Evolutionary conservation across 2,329 filamentous ascomycete genomes (phyloP), one percentile per base, ranked within the genome.

Genomic region (Dothidotthia symphoricarpi): DNA sequence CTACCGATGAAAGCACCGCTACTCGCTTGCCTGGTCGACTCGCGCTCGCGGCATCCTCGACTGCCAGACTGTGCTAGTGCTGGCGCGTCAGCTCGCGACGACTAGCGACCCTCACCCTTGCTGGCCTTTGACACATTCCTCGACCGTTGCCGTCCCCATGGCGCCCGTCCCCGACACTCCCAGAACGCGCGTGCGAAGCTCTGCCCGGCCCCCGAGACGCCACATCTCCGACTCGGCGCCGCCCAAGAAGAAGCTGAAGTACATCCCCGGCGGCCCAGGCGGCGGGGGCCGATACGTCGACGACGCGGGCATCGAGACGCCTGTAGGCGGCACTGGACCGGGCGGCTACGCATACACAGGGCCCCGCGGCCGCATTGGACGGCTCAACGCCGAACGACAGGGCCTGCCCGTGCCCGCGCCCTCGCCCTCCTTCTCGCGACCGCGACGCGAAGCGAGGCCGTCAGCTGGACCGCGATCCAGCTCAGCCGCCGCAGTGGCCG

Each of bases 211-310:
- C 24, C 54, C 53, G n/a, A 54, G 55, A 44, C 60, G 63, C 34
- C 40, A 55, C 44, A 44, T 63, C 24, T 59, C 66, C 30, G 66
- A 69, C 42, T 68, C 67, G 13, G 70, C 69, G 35, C 69, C 70
- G 22, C 66, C 68, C 17, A 56, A 47, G 45, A 75, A 75, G 65
- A 66, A 65, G 57, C 67, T 67, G 45, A 72, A 68, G 67, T 96
- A 95, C 70, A 79, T 94, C 31, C 88, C 91, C 24, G 89, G 89
- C 31, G 89, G 88, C 3, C 85, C 88, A 41, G 88, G 88, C 26
- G 89, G 89, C 30, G 88, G 89, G 41, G 88, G 89, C 14, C 76
- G 89, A 61, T 95, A 89, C 65, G 74, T 93, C 24, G 87, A 94
- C 53, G 76, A 83, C 39, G 80, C 88, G 24, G 78, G 78, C 34